Evolutionary conservation across 192 early-diverging fungal genomes (phyloP).

Genomic region (Coemansia interrupta): DNA sequence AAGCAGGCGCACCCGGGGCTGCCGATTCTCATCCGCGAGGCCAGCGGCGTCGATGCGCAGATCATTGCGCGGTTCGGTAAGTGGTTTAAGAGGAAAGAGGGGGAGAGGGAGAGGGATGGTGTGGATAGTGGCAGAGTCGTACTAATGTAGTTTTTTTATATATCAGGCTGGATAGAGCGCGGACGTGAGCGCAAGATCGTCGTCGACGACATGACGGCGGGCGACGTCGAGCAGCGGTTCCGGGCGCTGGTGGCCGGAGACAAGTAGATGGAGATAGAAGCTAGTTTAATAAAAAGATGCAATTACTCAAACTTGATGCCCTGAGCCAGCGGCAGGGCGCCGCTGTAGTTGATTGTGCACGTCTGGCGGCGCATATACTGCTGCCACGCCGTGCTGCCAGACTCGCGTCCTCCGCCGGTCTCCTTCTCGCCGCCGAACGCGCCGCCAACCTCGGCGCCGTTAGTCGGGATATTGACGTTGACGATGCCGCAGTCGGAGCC

Average conservation of each 20-base stretch:
- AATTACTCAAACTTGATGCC: constrained; percentile 92
- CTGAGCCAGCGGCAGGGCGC: constrained; percentile 84
- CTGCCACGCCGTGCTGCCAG: constrained; percentile 91
- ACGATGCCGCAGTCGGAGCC: constrained; percentile 92
- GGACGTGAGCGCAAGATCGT: constrained; percentile 77
- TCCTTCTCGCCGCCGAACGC: constrained; percentile 99
- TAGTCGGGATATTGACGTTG: constrained; percentile 95
- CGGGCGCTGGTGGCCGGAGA: constrained; percentile 60
- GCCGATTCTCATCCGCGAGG: constrained; percentile 89
- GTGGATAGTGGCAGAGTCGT: no score
- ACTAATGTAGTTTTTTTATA: no score
- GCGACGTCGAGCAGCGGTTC: constrained; percentile 71
- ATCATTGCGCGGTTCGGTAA: constrained; percentile 90
- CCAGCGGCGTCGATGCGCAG: constrained; percentile 74
- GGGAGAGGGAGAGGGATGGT: no score
- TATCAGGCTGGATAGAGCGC: constrained; percentile 67
- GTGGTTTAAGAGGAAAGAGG: constrained; percentile 6
- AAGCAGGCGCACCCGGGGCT: constrained; percentile 84
- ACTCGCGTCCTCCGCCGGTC: constrained; percentile 89
- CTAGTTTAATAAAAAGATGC: no score
- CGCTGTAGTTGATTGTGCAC: constrained; percentile 85
- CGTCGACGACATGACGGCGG: constrained; percentile 68
- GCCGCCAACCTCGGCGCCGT: constrained; percentile 95
- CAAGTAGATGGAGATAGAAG: no score
- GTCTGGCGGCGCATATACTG: constrained; percentile 82